phyloP scores from a whole-genome alignment of 1,284 basidiomycete genomes.

The Ceratobasidium sp. region DNA sequence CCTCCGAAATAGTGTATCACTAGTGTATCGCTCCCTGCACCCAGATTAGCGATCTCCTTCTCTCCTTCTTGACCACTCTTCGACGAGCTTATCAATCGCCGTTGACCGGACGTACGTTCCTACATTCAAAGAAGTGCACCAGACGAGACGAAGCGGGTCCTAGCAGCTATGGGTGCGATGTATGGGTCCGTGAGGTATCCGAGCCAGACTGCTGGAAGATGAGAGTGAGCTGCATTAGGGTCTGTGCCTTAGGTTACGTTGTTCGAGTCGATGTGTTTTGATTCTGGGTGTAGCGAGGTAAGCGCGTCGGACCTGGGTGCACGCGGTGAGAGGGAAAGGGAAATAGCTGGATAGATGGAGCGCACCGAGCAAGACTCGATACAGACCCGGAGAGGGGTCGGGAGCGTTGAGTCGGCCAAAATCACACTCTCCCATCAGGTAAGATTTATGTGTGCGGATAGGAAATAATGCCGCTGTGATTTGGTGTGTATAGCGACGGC shows the following conservation, averaged over 20 bases:
- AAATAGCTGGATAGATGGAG: no score
- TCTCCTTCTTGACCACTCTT: conserved; percentile 73
- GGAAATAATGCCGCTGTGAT: no score
- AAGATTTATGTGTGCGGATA: no score
- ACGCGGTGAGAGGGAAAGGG: no score
- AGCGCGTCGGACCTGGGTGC: no score
- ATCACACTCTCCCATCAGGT: no score
- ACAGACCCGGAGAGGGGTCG: no score
- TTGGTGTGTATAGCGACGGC: no score
- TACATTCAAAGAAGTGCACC: conserved; percentile 91
- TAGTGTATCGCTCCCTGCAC: conserved; percentile 92
- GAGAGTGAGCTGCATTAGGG: conserved; percentile 79
- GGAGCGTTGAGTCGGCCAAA: no score
- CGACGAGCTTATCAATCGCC: conserved; percentile 84
- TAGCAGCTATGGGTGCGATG: conserved; percentile 73
- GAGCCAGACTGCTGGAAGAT: conserved; percentile 83
- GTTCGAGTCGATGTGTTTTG: conserved; percentile 59
- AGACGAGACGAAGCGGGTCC: conserved; percentile 72
- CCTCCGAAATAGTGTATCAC: conserved; percentile 94
- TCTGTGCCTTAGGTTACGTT: conserved; percentile 79
- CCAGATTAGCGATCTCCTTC: conserved; percentile 87
- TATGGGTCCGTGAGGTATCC: conserved; percentile 83
- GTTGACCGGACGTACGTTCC: conserved; percentile 91
- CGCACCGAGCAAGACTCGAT: no score
- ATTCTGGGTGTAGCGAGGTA: not conserved